Evolutionary conservation across 805 yeast species (phyloP), one percentile per base, ranked within the genome.

Genomic region (Torulaspora quercuum): DNA sequence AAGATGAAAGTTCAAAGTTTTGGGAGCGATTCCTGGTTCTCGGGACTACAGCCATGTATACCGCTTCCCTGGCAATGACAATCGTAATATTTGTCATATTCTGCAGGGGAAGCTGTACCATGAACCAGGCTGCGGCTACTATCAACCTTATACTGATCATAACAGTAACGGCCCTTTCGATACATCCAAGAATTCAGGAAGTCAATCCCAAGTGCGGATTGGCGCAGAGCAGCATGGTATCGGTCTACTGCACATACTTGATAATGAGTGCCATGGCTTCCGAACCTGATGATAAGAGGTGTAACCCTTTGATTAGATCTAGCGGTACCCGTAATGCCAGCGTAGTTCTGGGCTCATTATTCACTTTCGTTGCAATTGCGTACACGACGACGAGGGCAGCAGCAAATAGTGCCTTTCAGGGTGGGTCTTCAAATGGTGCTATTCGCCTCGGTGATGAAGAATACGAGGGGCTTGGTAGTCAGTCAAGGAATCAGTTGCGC

Each of bases 371-470:
- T 35, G 97, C 99, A 0, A 84, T 92, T 45, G 97, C 97, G 0
- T 94, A 92, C 59, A 92, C 98, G 2, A 92, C 98, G 0, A 88
- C 96, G 1, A 75, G 97, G 46, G 98, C 97, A 1, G 98, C 97
- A 4, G 88, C 90, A 2, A 80, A 79, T 41, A 76, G 84, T 9
- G 78, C 81, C 1, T 75, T 78, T 68, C 63, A 73, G 60, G 72
- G 75, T 39, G 42, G 64, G 8, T 63, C 55, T 26, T 52, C 58
- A 16, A 61, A 56, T 39, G 62, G 70, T 16, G 49, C 64, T 6
- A 65, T 67, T 15, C 52, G 43, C 22, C 40, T 60, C 13, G 48
- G 46, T 3, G 55, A 51, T 19, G 54, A 68, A 6, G 67, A 60
- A 33, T 68, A 69, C 48, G 72, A 68, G 42, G 70, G 75, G n/a